These are phyloP conservation scores for Xylaria sp. DNA, from an alignment of 2,329 filamentous ascomycete species.

Conservation along the genomic window DNA sequence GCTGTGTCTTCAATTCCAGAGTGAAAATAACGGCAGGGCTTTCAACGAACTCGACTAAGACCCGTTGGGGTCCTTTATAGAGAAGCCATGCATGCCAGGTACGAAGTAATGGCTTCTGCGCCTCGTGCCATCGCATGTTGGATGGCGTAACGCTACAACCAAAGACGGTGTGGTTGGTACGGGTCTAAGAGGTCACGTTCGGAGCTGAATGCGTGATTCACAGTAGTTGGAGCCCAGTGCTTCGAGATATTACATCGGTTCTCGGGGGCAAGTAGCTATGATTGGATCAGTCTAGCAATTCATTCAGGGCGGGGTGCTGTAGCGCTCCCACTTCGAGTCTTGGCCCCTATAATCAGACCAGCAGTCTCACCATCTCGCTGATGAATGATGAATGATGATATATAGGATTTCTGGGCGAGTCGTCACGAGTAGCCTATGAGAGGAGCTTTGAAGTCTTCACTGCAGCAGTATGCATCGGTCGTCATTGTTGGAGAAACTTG, in stretches of 20 bases:
- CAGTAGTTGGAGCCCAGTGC: constrained; percentile 26
- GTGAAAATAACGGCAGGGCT: constrained; percentile 4
- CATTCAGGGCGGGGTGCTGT: constrained; percentile 16
- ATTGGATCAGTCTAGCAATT: constrained; percentile 19
- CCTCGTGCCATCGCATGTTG: constrained; percentile 33
- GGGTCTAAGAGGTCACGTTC: constrained; percentile 12
- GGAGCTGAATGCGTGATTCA: constrained; percentile 8
- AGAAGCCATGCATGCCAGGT: constrained; percentile 27
- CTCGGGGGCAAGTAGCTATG: constrained; percentile 18
- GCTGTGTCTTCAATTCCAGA: background rate
- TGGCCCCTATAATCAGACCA: constrained; percentile 5
- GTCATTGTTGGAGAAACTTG: constrained; percentile 7
- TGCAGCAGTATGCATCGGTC: background rate
- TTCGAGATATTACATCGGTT: constrained; percentile 23
- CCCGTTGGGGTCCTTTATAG: constrained; percentile 37
- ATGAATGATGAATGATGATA: constrained; percentile 24
- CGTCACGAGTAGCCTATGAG: background rate
- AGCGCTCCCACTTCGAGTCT: constrained; percentile 15
- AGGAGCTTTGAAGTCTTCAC: background rate
- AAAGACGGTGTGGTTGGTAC: background rate
- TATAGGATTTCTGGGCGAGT: background rate
- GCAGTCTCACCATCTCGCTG: background rate
- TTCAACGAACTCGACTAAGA: constrained; percentile 23
- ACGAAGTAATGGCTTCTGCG: constrained; percentile 28
- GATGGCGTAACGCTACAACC: constrained; percentile 10